These are phyloP conservation scores for Talaromyces piceae DNA, from an alignment of 2,329 filamentous ascomycete species.

Conservation along the genomic window DNA sequence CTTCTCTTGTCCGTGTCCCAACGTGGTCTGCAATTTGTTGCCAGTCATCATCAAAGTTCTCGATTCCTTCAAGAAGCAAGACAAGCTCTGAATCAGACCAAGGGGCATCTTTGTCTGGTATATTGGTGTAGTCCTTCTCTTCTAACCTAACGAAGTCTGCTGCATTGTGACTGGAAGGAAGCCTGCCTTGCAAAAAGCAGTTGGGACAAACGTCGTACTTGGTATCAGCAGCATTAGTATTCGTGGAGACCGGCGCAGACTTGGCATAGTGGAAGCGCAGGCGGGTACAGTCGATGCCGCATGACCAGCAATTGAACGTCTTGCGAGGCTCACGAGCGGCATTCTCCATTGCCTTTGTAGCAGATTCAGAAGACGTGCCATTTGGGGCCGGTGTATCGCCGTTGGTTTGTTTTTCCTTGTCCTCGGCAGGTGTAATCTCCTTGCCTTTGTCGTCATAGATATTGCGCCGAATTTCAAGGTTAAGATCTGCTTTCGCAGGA, in stretches of 20 bases:
- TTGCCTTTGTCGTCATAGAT: slow-evolving; percentile 92
- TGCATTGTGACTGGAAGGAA: slow-evolving; percentile 69
- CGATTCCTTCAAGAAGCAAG: slow-evolving; percentile 81
- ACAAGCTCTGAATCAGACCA: slow-evolving; percentile 90
- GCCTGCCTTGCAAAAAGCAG: slow-evolving; percentile 77
- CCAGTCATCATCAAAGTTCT: slow-evolving; percentile 95
- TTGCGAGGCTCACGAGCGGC: slow-evolving; percentile 57
- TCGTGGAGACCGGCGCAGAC: slow-evolving; percentile 47
- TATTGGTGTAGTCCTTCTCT: slow-evolving; percentile 70
- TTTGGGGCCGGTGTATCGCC: slow-evolving; percentile 68
- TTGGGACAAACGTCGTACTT: slow-evolving; percentile 88
- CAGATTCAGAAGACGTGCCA: slow-evolving; percentile 48
- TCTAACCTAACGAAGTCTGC: slow-evolving; percentile 84
- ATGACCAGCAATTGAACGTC: slow-evolving; percentile 76
- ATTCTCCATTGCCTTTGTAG: slow-evolving; percentile 56
- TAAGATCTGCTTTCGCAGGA: slow-evolving; percentile 70
- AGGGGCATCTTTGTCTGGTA: slow-evolving; percentile 74
- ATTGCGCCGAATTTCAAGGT: slow-evolving; percentile 87
- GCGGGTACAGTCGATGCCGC: slow-evolving; percentile 79
- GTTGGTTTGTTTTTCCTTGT: slow-evolving; percentile 48
- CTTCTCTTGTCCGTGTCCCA: slow-evolving; percentile 81
- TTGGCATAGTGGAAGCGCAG: slow-evolving; percentile 65
- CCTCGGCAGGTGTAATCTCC: slow-evolving; percentile 64
- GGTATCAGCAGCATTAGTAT: slow-evolving; percentile 50
- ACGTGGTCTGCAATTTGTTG: slow-evolving; percentile 87